Evolutionary conservation across 805 yeast species (phyloP).

Genomic region (Starmerella lactis-condensi): DNA sequence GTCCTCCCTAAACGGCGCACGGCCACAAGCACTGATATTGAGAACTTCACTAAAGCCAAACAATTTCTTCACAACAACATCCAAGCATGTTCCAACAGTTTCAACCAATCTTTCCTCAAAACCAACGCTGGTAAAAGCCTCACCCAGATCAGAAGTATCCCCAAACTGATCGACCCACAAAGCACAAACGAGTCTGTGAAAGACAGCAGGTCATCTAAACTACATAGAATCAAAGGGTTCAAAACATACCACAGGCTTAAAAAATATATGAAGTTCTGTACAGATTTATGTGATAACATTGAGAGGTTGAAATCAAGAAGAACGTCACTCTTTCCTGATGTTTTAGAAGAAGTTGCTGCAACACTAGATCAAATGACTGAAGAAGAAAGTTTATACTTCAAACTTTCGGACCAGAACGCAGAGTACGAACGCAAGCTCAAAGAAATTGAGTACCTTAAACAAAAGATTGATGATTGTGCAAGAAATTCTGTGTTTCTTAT

Average conservation of each 20-base stretch:
- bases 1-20: too few species aligned
- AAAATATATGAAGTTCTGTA: background rate
- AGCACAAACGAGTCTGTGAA: too few species aligned
- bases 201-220: too few species aligned
- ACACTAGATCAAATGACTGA: constrained; percentile 3
- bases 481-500: constrained; percentile 5
- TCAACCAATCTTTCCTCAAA: too few species aligned
- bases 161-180: too few species aligned
- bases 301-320: constrained; percentile 1
- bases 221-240: constrained; percentile 8
- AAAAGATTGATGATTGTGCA: constrained; percentile 10
- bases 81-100: too few species aligned
- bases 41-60: too few species aligned
- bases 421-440: constrained; percentile 1
- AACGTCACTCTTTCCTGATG: constrained; percentile 1
- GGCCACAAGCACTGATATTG: too few species aligned
- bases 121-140: too few species aligned
- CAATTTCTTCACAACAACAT: too few species aligned
- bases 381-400: constrained; percentile 4
- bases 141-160: too few species aligned
- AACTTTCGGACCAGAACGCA: constrained; percentile 3
- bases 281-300: background rate
- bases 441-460: constrained; percentile 8
- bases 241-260: constrained; percentile 4
- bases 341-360: constrained; percentile 3